phyloP scores from a whole-genome alignment of 2,329 filamentous ascomycete genomes.

The Aspergillus costaricaensis region DNA sequence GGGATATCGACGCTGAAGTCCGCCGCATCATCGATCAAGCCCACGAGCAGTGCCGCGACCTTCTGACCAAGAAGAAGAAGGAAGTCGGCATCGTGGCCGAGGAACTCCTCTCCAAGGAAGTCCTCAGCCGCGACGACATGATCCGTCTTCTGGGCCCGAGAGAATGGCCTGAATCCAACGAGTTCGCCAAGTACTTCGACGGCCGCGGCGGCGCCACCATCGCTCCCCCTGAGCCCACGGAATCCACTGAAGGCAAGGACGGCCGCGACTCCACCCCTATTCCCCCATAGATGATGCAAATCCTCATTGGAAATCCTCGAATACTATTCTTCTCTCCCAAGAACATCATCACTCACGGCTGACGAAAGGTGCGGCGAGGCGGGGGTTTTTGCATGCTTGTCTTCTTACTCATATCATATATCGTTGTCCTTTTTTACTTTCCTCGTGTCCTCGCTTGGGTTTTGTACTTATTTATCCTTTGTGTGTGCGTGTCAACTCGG shows the following conservation, averaged over 20 bases:
- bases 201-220: conserved; percentile 52
- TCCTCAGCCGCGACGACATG: conserved; percentile 88
- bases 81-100: conserved; percentile 90
- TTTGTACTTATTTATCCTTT: conserved; percentile 27
- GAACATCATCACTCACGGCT: conserved; percentile 9
- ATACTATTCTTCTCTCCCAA: background rate
- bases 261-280: conserved; percentile 38
- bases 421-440: conserved; percentile 13
- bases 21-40: conserved; percentile 88
- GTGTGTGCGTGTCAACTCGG: conserved; percentile 19
- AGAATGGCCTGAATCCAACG: conserved; percentile 79
- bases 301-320: background rate
- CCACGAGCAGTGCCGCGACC: conserved; percentile 83
- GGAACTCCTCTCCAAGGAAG: conserved; percentile 88
- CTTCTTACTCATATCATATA: conserved; percentile 10
- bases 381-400: background rate
- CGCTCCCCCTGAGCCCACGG: conserved; percentile 49
- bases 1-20: conserved; percentile 89
- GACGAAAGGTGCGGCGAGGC: conserved; percentile 12
- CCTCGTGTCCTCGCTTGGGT: conserved; percentile 18
- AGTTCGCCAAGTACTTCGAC: conserved; percentile 93
- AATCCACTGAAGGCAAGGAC: conserved; percentile 45
- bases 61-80: conserved; percentile 81
- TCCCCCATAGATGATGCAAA: conserved; percentile 25
- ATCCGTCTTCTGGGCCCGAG: conserved; percentile 81